These are phyloP conservation scores for Erythrophleum fordii DNA, from an alignment of 306 rosid genomes.

Conservation along the genomic window DNA sequence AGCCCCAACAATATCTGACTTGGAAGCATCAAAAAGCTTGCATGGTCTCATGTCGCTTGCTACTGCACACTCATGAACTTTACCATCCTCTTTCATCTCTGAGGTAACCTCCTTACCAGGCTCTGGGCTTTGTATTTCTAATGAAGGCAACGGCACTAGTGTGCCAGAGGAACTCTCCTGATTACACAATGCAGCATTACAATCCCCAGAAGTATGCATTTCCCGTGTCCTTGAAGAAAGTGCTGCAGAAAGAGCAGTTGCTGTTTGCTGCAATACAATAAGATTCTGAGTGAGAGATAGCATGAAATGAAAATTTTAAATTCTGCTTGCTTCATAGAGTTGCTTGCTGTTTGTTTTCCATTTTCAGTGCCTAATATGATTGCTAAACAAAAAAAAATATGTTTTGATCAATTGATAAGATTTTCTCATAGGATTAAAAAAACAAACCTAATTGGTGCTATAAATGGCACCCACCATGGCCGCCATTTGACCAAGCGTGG, in stretches of 20 bases:
- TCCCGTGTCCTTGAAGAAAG: slow-evolving; percentile 60
- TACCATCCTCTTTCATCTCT: slow-evolving; percentile 22
- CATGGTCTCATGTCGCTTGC: slow-evolving; percentile 27
- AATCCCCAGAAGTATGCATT: slow-evolving; percentile 40
- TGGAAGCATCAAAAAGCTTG: slow-evolving; percentile 23
- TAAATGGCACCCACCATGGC: no score
- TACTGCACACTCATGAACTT: slow-evolving; percentile 20
- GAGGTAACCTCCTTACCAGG: slow-evolving; percentile 21
- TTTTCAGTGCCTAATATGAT: neutral
- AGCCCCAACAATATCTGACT: slow-evolving; percentile 25
- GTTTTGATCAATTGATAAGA: neutral
- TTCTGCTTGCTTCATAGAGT: neutral
- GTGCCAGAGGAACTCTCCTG: slow-evolving; percentile 38
- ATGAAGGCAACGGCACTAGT: no score
- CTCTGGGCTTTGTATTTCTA: slow-evolving; percentile 17
- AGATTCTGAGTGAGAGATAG: neutral
- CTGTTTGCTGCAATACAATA: slow-evolving; percentile 54
- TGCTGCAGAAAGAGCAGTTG: slow-evolving; percentile 60
- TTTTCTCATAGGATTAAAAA: no score
- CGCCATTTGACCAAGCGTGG: no score
- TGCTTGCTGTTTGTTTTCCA: neutral
- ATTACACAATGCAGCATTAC: slow-evolving; percentile 35
- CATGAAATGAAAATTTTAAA: neutral
- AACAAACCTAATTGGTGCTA: neutral
- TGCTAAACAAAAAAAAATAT: neutral